Conservation (phyloP, 1,139 yeast species). For the Citeromyces siamensis region DNA sequence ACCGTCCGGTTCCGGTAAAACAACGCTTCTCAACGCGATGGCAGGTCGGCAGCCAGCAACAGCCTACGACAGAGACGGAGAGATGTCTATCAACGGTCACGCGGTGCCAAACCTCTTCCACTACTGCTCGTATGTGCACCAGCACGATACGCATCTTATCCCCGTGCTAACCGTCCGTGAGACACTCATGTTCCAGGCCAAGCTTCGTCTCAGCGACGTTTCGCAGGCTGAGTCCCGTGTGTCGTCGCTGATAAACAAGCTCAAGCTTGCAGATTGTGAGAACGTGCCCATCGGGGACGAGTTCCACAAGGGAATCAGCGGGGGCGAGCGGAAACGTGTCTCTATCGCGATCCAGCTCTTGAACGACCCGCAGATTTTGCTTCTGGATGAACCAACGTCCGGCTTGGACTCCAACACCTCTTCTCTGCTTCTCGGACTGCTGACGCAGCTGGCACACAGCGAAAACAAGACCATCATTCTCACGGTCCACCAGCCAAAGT, state of each 20-base stretch:
- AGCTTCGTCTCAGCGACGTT: conserved; percentile 33
- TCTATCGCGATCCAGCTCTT: conserved; percentile 62
- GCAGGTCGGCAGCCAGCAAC: conserved; percentile 39
- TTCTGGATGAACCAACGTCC: conserved; percentile 74
- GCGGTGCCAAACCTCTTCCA: conserved; percentile 7
- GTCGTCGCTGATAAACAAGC: conserved; percentile 39
- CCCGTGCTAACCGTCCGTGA: conserved; percentile 62
- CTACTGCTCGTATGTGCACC: conserved; percentile 53
- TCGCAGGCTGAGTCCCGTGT: conserved; percentile 8
- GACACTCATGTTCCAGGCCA: conserved; percentile 56
- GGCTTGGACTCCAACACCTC: conserved; percentile 72
- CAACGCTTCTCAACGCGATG: conserved; percentile 48
- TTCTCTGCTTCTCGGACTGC: conserved; percentile 40
- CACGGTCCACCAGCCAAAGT: conserved; percentile 72
- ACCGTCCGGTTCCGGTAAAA: conserved; percentile 73
- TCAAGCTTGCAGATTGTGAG: conserved; percentile 63
- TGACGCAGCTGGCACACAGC: conserved; percentile 36
- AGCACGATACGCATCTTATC: conserved; percentile 57
- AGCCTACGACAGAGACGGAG: conserved; percentile 24
- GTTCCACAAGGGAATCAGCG: conserved; percentile 57
- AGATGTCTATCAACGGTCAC: conserved; percentile 29
- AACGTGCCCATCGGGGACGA: conserved; percentile 64
- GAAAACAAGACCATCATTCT: conserved; percentile 53
- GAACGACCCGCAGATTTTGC: conserved; percentile 48
- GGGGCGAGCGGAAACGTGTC: conserved; percentile 71